Base-by-base conservation (phyloP, 306 rosid genomes). In the Vicia villosa region DNA sequence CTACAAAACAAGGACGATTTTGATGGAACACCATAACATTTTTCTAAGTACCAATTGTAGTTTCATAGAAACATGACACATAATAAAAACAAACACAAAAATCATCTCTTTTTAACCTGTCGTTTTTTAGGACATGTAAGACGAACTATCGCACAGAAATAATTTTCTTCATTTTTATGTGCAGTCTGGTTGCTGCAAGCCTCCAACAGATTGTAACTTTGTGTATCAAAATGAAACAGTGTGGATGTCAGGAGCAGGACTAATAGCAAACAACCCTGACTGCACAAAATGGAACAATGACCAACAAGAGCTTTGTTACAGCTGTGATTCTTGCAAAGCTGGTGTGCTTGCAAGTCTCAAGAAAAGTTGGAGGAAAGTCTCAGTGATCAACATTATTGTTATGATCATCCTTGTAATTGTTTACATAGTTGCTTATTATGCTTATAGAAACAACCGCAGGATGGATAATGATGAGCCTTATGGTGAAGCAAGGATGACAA, bases 151-250 rank as follows among this genome's bases (percentile, higher is more conserved):
- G n/a, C n/a, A n/a, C n/a, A n/a, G n/a, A n/a, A n/a, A n/a, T n/a
- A n/a, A n/a, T n/a, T n/a, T n/a, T 34, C 38, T n/a, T 34, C 38
- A 34, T 34, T 10, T 41, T 0, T 22, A 24, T 74, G 2, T 79
- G 63, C 20, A 93, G 99, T 91, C 99, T 70, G 97, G 99, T 50
- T 95, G 99, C 83, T 95, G 97, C 88, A 95, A 95, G 82, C 97
- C 99, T 16, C 97, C 96, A 1, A 75, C 97, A 22, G 92, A 74
- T 13, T 95, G 96, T 73, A 95, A 89, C 3, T 84, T 38, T 22
- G 0, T 45, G 4, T 95, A 87, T 63, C 50, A 50, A 63, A 95
- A 84, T 11, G 99, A 89, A 81, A 95, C 99, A 8, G 0, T 8
- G 12, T 95, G 99, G 99, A 67, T 4, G 42, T 8, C 21, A 0